A percentile compares a stretch with the other conserved stretches of the same genome.
Evolutionary conservation across 352 stramenopile species (phyloP).

Genomic region (Globisporangium mamillatum): DNA sequence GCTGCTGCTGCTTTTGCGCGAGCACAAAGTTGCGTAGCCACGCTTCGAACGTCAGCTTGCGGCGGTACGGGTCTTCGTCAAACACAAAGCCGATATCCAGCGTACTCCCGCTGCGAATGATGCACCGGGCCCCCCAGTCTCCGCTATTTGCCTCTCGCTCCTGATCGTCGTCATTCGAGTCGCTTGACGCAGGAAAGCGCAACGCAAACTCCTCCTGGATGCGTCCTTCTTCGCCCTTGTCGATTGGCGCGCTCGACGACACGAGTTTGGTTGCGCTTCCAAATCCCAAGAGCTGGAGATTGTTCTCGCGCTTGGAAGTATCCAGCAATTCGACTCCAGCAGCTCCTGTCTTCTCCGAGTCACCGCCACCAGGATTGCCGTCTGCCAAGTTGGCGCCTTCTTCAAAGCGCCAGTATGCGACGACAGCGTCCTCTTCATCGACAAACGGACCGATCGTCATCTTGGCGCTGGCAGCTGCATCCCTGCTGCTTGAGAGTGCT

Average conservation of each 20-base stretch:
- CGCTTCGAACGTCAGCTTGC: constrained; percentile 72
- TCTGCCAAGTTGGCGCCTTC: constrained; percentile 41
- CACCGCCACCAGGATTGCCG: constrained; percentile 16
- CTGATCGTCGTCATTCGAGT: neutral
- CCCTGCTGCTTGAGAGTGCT: neutral
- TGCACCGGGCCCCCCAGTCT: constrained; percentile 46
- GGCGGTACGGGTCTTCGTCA: constrained; percentile 79
- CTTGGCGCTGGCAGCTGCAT: constrained; percentile 23
- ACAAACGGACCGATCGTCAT: constrained; percentile 81
- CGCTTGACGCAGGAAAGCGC: constrained; percentile 36
- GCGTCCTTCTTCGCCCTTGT: constrained; percentile 67
- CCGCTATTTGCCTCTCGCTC: neutral
- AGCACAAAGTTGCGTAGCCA: constrained; percentile 68
- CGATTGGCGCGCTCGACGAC: constrained; percentile 61
- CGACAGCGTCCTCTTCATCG: constrained; percentile 80
- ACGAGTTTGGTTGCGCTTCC: constrained; percentile 35
- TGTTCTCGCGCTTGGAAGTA: constrained; percentile 82
- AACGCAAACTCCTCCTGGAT: constrained; percentile 69
- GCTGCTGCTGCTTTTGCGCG: constrained; percentile 25
- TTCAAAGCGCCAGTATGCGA: constrained; percentile 87
- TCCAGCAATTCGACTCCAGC: constrained; percentile 54
- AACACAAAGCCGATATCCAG: constrained; percentile 69
- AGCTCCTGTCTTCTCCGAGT: constrained; percentile 16
- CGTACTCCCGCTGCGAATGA: constrained; percentile 49
- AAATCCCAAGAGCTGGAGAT: constrained; percentile 51